A percentile compares a stretch with the other conserved stretches of the same genome.
These are phyloP conservation scores for Xanthoceras sorbifolium DNA, from an alignment of 345 rosid genomes.

Conservation along the genomic window DNA sequence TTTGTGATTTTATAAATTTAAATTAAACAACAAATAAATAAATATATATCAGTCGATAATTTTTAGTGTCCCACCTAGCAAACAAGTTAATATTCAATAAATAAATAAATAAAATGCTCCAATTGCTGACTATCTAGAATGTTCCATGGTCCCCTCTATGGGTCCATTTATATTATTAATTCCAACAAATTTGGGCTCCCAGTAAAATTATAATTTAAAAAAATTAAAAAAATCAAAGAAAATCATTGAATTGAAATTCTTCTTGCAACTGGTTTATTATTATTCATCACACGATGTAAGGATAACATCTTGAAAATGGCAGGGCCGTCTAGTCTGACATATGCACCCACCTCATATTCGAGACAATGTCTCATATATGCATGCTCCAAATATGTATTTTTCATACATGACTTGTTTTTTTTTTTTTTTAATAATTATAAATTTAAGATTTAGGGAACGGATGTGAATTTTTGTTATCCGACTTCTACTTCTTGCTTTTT, in stretches of 20 bases:
- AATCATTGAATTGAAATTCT: not conserved
- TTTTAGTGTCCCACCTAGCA: no score
- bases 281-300: not conserved
- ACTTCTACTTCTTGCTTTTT: not conserved
- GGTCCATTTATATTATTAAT: not conserved
- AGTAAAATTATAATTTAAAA: no score
- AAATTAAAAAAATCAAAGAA: no score
- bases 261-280: not conserved
- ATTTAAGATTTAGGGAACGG: no score
- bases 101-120: no score
- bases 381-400: not conserved
- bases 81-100: no score
- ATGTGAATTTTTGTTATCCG: not conserved
- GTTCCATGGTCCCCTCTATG: not conserved
- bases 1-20: no score
- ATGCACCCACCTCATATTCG: not conserved
- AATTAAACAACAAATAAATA: no score
- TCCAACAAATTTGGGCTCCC: not conserved
- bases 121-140: not conserved
- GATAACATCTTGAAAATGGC: not conserved
- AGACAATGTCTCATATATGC: not conserved
- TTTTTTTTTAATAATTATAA: no score
- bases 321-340: not conserved
- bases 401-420: not conserved
- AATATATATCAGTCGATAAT: no score